Evolutionary conservation across 306 rosid genomes (phyloP), one percentile per base, ranked within the genome.

Genomic region (Cicer yamashitae): DNA sequence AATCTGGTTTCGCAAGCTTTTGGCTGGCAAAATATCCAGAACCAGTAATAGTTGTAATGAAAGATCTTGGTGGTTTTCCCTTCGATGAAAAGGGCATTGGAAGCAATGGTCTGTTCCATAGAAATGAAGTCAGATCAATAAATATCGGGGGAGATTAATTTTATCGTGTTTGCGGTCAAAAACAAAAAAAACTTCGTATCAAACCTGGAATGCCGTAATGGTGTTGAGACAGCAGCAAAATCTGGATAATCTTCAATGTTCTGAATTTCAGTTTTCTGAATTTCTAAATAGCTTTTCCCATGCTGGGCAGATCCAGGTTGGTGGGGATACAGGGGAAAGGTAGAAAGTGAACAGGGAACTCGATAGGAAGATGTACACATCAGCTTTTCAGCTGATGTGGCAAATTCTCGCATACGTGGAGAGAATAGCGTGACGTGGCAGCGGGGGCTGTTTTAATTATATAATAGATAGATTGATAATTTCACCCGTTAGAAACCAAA

Each of bases 131-230:
- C 62, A 15, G 30, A 14, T 48, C 9, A 45, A 68, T 60, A 43
- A 45, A 73, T 40, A 76, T 41, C n/a, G n/a, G 9, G 8, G 47
- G 48, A 14, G 15, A 7, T 69, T 51, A 34, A 43, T 25, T 52
- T 54, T n/a, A n/a, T n/a, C n/a, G n/a, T n/a, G n/a, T n/a, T n/a
- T n/a, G n/a, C n/a, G n/a, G n/a, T n/a, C n/a, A 66, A 67, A 64
- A 66, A 76, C 71, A n/a, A n/a, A 66, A 67, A 62, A 67, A 51
- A 41, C 38, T 8, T 61, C 30, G 45, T 81, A 65, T 37, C 54
- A 62, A 80, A 91, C 98, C 97, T 91, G 84, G 86, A 75, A 59
- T 84, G 54, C 70, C 70, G 84, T 81, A 85, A 87, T 15, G 97
- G 96, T 18, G 98, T 91, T 38, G 83, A 30, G n/a, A 84, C 85